Percentiles rank a stretch among this genome's conserved stretches.
Conservation (phyloP, 1,284 basidiomycete species). For the Pyrrhoderma noxium region DNA sequence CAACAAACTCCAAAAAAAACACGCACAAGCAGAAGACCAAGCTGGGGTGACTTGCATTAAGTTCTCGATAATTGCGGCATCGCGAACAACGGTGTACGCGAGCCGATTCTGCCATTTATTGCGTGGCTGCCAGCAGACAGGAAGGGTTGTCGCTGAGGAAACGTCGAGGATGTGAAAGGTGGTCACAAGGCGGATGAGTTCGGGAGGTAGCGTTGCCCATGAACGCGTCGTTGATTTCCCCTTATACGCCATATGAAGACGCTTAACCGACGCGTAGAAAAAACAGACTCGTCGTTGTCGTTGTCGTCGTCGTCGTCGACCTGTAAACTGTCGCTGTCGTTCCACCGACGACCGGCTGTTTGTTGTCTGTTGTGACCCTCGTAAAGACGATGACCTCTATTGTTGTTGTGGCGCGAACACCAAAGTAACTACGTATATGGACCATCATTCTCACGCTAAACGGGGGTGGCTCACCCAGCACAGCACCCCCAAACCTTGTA, state of each 20-base stretch:
- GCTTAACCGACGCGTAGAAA: too few species aligned
- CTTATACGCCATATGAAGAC: conserved; percentile 36
- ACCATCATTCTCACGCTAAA: too few species aligned
- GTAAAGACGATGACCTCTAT: too few species aligned
- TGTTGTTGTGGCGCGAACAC: too few species aligned
- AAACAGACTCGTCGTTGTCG: too few species aligned
- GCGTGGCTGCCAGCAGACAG: conserved; percentile 49
- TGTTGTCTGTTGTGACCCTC: too few species aligned
- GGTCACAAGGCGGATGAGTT: conserved; percentile 59
- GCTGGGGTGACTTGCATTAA: conserved; percentile 46
- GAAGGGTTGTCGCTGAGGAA: conserved; percentile 37
- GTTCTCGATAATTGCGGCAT: conserved; percentile 52
- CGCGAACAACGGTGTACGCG: conserved; percentile 44
- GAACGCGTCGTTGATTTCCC: conserved; percentile 59
- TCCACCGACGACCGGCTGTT: too few species aligned
- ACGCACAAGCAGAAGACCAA: conserved; percentile 43
- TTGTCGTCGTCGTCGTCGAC: too few species aligned
- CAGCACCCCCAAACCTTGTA: too few species aligned
- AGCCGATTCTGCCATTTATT: conserved; percentile 52
- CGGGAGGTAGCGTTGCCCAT: conserved; percentile 62
- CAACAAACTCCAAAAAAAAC: background rate
- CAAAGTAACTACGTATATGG: too few species aligned
- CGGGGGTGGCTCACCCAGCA: too few species aligned
- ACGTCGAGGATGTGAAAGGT: conserved; percentile 51
- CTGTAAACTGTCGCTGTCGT: too few species aligned